A percentile compares a stretch with the other conserved stretches of the same genome.
Evolutionary conservation across 1,139 yeast genomes (phyloP).

Genomic region (Zygoascus sp.): DNA sequence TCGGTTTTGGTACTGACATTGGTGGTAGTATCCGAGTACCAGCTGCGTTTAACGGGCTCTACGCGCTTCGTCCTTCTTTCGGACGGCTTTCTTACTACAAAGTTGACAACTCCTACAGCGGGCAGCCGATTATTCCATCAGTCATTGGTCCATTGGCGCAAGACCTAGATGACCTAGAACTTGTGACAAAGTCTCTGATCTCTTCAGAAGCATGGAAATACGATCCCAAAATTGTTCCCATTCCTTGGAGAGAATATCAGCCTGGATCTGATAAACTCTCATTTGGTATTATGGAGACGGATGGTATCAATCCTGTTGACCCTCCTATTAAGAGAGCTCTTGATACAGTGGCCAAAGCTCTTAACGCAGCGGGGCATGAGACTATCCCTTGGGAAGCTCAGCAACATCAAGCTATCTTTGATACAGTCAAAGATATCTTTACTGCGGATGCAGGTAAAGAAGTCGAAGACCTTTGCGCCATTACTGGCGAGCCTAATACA

Average conservation of each 20-base stretch:
- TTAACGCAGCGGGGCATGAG: conserved; percentile 39
- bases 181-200: conserved; percentile 40
- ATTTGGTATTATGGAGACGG: conserved; percentile 33
- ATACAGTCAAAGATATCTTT: conserved; percentile 13
- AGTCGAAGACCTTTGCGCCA: conserved; percentile 24
- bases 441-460: conserved; percentile 32
- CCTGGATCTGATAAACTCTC: conserved; percentile 35
- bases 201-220: conserved; percentile 51
- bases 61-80: conserved; percentile 66
- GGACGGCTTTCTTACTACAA: conserved; percentile 34
- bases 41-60: conserved; percentile 64
- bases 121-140: conserved; percentile 38
- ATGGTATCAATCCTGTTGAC: conserved; percentile 31
- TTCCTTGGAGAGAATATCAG: conserved; percentile 42
- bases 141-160: conserved; percentile 45
- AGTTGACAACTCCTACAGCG: conserved; percentile 46
- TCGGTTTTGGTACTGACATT: conserved; percentile 74
- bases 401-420: conserved; percentile 16
- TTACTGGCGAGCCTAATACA: conserved; percentile 42
- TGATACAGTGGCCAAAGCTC: conserved; percentile 25
- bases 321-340: conserved; percentile 46
- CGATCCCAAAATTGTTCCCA: conserved; percentile 45
- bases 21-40: conserved; percentile 79
- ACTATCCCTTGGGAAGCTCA: conserved; percentile 43
- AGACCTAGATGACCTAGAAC: conserved; percentile 51